These are phyloP conservation scores for Didymella pomorum DNA, from an alignment of 2,329 filamentous ascomycete species.

Conservation along the genomic window DNA sequence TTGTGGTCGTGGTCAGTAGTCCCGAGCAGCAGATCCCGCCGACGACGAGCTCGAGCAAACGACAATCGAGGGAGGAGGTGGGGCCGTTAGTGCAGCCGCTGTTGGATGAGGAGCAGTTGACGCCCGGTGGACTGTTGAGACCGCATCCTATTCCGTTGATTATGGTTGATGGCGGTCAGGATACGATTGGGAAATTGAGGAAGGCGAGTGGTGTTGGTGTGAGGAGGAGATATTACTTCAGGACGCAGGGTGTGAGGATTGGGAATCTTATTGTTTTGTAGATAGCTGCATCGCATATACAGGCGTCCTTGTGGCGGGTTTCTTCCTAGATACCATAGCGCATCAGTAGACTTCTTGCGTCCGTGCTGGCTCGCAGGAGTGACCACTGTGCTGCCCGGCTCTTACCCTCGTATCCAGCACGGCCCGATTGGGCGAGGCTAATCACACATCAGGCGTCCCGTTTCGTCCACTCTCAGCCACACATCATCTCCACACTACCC, in stretches of 20 bases:
- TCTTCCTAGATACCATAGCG: too few relatives aligned
- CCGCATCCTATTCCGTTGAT: conserved; percentile 81
- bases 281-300: too few relatives aligned
- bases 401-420: background rate
- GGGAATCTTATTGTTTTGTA: conserved; percentile 73
- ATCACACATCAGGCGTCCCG: conserved; percentile 3
- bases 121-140: conserved; percentile 72
- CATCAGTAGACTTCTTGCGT: too few relatives aligned
- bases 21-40: background rate
- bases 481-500: background rate
- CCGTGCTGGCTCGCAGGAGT: too few relatives aligned
- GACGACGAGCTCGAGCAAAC: background rate
- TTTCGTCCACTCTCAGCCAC: conserved; percentile 11
- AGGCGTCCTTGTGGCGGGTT: too few relatives aligned
- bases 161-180: conserved; percentile 76
- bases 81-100: conserved; percentile 67
- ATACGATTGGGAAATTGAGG: conserved; percentile 69
- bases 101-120: conserved; percentile 77
- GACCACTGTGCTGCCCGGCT: too few relatives aligned
- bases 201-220: conserved; percentile 75
- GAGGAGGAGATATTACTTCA: conserved; percentile 78
- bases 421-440: background rate
- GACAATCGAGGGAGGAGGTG: background rate
- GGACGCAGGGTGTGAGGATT: conserved; percentile 81
- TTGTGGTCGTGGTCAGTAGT: conserved; percentile 79